phyloP scores from a whole-genome alignment of 768 basidiomycete genomes.

The Tylopilus balloui region DNA sequence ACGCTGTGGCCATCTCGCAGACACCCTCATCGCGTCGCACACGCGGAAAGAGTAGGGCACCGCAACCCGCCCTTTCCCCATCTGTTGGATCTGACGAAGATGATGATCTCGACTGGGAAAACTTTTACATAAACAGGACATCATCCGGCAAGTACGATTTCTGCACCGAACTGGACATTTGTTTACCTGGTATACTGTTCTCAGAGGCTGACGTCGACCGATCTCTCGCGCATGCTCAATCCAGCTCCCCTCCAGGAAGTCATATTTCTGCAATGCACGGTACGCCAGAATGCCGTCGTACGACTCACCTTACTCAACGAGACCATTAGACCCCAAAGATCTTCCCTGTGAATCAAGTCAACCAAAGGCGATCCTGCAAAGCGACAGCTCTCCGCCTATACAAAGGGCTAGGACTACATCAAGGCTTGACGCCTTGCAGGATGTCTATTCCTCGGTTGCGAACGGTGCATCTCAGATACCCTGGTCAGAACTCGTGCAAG shows the following conservation, averaged over 20 bases:
- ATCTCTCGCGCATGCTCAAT: conserved; percentile 11
- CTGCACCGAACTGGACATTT: not conserved
- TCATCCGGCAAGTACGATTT: conserved; percentile 19
- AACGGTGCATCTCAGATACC: conserved; percentile 46
- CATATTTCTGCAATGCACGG: conserved; percentile 4
- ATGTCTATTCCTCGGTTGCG: conserved; percentile 40
- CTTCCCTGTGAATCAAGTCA: not conserved
- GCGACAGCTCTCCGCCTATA: conserved; percentile 19
- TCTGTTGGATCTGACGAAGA: conserved; percentile 17
- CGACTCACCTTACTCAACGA: not conserved
- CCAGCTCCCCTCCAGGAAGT: conserved; percentile 8
- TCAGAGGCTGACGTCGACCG: conserved; percentile 23
- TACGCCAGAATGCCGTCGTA: not conserved
- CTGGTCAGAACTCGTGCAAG: conserved; percentile 45
- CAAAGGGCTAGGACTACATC: conserved; percentile 38
- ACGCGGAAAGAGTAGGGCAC: not conserved
- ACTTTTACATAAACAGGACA: conserved; percentile 13
- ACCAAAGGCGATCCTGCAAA: conserved; percentile 8
- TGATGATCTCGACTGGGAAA: conserved; percentile 33
- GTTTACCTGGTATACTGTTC: not conserved
- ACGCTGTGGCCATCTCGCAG: not conserved
- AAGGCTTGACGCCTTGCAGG: conserved; percentile 41
- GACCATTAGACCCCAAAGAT: not conserved
- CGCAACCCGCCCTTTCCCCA: not conserved
- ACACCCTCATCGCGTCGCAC: not conserved